Evolutionary conservation across 176 grass and related monocot species (phyloP).

Genomic region (Olyra latifolia): DNA sequence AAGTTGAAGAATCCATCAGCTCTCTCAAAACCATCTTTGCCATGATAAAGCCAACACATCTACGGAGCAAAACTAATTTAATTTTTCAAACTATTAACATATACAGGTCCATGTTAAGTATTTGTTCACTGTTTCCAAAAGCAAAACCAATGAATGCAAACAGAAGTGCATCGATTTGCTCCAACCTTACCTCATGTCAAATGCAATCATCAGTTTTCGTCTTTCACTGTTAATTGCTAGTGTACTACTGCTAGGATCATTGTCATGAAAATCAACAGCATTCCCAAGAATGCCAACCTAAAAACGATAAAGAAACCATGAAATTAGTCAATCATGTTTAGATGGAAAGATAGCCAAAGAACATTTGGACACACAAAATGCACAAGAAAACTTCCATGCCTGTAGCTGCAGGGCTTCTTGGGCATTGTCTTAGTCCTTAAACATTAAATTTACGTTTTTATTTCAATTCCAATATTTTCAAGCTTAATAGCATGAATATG

Average conservation of each 20-base stretch:
- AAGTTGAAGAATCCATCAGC: conserved; percentile 82
- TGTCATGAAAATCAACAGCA: conserved; percentile 77
- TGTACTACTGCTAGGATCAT: conserved; percentile 44
- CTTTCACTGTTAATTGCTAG: conserved; percentile 55
- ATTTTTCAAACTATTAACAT: conserved; percentile 1
- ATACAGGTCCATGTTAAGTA: conserved; percentile 1
- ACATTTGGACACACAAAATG: neutral
- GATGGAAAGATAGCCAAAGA: neutral
- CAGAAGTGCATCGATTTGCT: conserved; percentile 1
- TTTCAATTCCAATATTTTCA: conserved; percentile 6
- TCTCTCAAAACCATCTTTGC: conserved; percentile 85
- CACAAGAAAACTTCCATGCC: conserved; percentile 2
- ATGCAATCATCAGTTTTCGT: conserved; percentile 91
- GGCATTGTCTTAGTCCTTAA: conserved; percentile 2
- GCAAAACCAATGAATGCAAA: neutral
- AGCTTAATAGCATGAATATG: neutral
- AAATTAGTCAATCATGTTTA: conserved; percentile 15
- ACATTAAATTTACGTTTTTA: conserved; percentile 11
- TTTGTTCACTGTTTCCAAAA: conserved; percentile 3
- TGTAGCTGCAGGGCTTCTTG: neutral
- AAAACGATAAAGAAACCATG: conserved; percentile 27
- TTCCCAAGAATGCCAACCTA: conserved; percentile 98
- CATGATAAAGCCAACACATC: conserved; percentile 96
- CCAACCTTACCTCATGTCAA: conserved; percentile 86
- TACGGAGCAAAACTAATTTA: conserved; percentile 38